Percentiles rank a stretch among this genome's conserved stretches.
These are phyloP conservation scores for rapeseed (Brassica napus) DNA, from an alignment of 345 rosid genomes.

Conservation along the genomic window DNA sequence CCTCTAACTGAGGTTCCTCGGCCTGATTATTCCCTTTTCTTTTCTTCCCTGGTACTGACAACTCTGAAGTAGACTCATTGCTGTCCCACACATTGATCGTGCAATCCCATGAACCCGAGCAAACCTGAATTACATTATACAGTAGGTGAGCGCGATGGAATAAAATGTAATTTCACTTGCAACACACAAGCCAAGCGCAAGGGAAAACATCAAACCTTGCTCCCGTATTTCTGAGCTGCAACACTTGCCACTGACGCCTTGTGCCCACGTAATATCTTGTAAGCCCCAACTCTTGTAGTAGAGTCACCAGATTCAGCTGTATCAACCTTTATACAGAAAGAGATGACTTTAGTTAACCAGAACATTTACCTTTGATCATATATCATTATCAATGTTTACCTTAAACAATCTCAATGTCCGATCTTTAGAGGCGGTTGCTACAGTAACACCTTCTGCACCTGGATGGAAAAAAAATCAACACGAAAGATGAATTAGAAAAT, in stretches of 20 bases:
- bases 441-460: slow-evolving; percentile 52
- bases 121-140: slow-evolving; percentile 49
- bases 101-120: slow-evolving; percentile 98
- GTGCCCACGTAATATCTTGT: slow-evolving; percentile 83
- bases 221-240: slow-evolving; percentile 62
- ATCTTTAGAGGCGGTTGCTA: slow-evolving; percentile 95
- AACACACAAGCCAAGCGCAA: slow-evolving; percentile 22
- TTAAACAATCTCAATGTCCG: slow-evolving; percentile 86
- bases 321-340: slow-evolving; percentile 52
- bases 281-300: slow-evolving; percentile 59
- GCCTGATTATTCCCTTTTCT: slow-evolving; percentile 70
- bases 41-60: slow-evolving; percentile 69
- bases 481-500: background rate
- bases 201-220: slow-evolving; percentile 53
- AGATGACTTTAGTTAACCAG: slow-evolving; percentile 17
- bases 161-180: background rate
- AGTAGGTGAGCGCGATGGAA: slow-evolving; percentile 4
- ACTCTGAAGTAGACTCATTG: slow-evolving; percentile 49
- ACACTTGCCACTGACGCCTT: slow-evolving; percentile 84
- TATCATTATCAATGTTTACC: slow-evolving; percentile 50
- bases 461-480: slow-evolving; percentile 29
- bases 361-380: slow-evolving; percentile 6
- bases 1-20: slow-evolving; percentile 76
- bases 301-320: slow-evolving; percentile 43
- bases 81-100: slow-evolving; percentile 80